Conservation (phyloP, 345 rosid genomes). For the Tarenaya hassleriana region DNA sequence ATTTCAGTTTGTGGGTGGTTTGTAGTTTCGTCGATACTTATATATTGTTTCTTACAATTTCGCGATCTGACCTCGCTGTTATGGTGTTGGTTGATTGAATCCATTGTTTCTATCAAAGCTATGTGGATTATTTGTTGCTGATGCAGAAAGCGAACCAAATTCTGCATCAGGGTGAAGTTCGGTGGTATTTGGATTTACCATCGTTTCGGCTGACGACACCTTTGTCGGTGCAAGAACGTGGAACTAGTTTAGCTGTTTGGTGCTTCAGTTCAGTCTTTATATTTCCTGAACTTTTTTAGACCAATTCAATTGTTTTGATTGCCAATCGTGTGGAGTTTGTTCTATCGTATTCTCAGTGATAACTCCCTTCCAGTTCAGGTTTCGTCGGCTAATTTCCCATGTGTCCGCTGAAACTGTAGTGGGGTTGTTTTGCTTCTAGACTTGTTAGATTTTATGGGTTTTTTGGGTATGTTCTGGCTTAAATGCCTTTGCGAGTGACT, state of each 20-base stretch:
- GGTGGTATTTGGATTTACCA: background rate
- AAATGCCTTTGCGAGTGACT: constrained; percentile 10
- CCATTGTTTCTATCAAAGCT: background rate
- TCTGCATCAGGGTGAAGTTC: too few species aligned
- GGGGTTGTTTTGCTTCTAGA: too few species aligned
- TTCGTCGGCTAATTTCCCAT: too few species aligned
- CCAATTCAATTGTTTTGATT: background rate
- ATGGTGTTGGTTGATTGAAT: background rate
- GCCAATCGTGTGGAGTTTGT: background rate
- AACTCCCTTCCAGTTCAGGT: too few species aligned
- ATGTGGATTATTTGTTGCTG: background rate
- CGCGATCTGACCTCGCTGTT: background rate
- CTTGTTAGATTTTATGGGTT: too few species aligned
- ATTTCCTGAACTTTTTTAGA: background rate
- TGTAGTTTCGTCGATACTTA: background rate
- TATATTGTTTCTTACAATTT: background rate
- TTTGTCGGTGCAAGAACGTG: too few species aligned
- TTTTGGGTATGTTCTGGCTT: constrained; percentile 19
- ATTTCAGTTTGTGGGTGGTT: background rate
- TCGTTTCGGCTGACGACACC: background rate
- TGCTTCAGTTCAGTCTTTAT: background rate
- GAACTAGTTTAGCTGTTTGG: background rate
- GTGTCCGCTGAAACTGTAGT: too few species aligned
- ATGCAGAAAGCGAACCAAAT: too few species aligned
- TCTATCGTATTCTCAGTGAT: too few species aligned